phyloP scores from a whole-genome alignment of 139 green algal species.

The Chlamydomonas asymmetrica region DNA sequence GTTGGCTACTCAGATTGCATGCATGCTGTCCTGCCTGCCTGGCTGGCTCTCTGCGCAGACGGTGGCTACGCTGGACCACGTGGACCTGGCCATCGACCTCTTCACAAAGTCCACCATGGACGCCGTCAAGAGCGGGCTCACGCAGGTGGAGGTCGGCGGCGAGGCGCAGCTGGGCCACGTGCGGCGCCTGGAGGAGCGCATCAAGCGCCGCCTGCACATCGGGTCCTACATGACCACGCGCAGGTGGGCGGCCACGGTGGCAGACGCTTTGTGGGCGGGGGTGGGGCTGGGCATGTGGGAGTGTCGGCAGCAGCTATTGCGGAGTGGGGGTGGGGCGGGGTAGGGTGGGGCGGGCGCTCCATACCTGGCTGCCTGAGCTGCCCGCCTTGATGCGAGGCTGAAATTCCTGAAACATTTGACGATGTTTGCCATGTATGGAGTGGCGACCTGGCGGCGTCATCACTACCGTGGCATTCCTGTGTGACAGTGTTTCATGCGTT shows the following conservation, averaged over 20 bases:
- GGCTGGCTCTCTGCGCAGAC: constrained; percentile 17
- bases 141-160: constrained; percentile 13
- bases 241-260: not conserved
- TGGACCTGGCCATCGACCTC: constrained; percentile 44
- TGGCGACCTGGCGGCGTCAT: no score
- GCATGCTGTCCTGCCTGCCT: no score
- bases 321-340: no score
- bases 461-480: no score
- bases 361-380: not conserved
- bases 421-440: no score
- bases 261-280: not conserved
- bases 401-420: no score
- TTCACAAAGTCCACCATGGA: constrained; percentile 52
- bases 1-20: no score
- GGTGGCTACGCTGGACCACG: constrained; percentile 40
- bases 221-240: constrained; percentile 39
- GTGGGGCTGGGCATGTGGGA: not conserved
- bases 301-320: not conserved
- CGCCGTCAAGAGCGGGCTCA: constrained; percentile 42
- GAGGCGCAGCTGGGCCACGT: constrained; percentile 37
- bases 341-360: not conserved
- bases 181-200: constrained; percentile 41
- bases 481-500: no score
- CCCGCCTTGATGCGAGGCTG: not conserved
- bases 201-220: constrained; percentile 40